Percentiles rank a stretch among this genome's conserved stretches.
phyloP scores from a whole-genome alignment of 73 alveolate genomes.

The Blepharisma stoltei region DNA sequence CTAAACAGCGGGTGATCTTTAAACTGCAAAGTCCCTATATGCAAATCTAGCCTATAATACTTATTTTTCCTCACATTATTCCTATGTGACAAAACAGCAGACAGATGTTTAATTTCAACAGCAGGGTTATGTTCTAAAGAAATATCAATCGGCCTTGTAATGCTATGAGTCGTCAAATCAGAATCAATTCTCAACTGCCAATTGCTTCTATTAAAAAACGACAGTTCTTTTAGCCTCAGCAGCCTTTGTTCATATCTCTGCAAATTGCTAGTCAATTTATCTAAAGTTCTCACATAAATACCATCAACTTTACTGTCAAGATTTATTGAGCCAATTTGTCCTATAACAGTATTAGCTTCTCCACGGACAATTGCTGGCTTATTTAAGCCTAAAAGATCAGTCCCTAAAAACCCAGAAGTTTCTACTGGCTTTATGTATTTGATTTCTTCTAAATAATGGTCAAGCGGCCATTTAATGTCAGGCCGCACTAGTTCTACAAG shows the following conservation, averaged over 20 bases:
- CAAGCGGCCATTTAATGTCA: neutral
- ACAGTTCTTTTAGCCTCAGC: conserved; percentile 48
- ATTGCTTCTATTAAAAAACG: conserved; percentile 50
- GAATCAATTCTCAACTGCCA: conserved; percentile 71
- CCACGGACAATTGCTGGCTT: conserved; percentile 24
- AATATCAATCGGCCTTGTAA: conserved; percentile 85
- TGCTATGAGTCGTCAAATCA: conserved; percentile 76
- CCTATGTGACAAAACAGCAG: conserved; percentile 68
- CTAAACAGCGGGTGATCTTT: conserved; percentile 77
- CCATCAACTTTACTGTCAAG: conserved; percentile 46
- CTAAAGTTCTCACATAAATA: conserved; percentile 40
- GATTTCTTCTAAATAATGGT: neutral
- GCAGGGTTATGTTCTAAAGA: conserved; percentile 72
- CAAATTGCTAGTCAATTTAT: conserved; percentile 39
- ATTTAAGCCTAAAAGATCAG: neutral
- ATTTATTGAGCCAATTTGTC: neutral
- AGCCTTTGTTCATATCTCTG: conserved; percentile 54
- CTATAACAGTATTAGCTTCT: neutral
- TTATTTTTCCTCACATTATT: conserved; percentile 76
- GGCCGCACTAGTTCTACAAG: conserved; percentile 5
- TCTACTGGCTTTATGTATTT: neutral
- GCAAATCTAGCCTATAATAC: conserved; percentile 72
- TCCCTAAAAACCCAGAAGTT: neutral
- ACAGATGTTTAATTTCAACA: conserved; percentile 41
- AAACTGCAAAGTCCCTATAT: conserved; percentile 73